Conservation (phyloP, 495 filamentous ascomycete species). For the Xylaria acuta region DNA sequence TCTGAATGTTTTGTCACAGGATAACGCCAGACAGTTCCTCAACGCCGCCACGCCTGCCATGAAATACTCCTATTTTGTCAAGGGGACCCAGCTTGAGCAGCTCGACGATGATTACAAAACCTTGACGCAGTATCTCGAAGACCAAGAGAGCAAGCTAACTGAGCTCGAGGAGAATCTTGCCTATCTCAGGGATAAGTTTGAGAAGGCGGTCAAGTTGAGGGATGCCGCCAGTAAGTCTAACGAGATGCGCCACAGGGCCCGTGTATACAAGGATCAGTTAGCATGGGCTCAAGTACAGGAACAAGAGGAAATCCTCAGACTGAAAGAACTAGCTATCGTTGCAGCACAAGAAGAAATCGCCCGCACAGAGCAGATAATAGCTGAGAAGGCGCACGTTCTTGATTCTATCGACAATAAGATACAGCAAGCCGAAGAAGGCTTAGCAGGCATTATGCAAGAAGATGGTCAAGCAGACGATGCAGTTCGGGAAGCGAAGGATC, state of each 20-base stretch:
- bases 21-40: conserved; percentile 92
- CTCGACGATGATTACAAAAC: conserved; percentile 90
- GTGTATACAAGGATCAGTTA: conserved; percentile 64
- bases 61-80: conserved; percentile 97
- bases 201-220: conserved; percentile 49
- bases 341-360: conserved; percentile 41
- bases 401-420: conserved; percentile 40
- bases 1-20: conserved; percentile 96
- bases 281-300: conserved; percentile 73
- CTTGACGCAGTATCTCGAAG: conserved; percentile 61
- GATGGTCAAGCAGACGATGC: conserved; percentile 47
- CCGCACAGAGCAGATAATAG: conserved; percentile 33
- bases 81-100: conserved; percentile 91
- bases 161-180: conserved; percentile 69
- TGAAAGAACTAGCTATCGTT: conserved; percentile 39
- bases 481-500: conserved; percentile 43
- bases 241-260: conserved; percentile 60
- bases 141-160: conserved; percentile 52
- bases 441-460: conserved; percentile 39
- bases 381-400: conserved; percentile 39
- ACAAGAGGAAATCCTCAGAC: conserved; percentile 43
- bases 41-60: conserved; percentile 78
- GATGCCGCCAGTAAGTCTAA: conserved; percentile 48
- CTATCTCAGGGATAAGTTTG: conserved; percentile 48
- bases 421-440: conserved; percentile 32